These are phyloP conservation scores for Penicillium vulpinum DNA, from an alignment of 2,329 filamentous ascomycete genomes.

Conservation along the genomic window DNA sequence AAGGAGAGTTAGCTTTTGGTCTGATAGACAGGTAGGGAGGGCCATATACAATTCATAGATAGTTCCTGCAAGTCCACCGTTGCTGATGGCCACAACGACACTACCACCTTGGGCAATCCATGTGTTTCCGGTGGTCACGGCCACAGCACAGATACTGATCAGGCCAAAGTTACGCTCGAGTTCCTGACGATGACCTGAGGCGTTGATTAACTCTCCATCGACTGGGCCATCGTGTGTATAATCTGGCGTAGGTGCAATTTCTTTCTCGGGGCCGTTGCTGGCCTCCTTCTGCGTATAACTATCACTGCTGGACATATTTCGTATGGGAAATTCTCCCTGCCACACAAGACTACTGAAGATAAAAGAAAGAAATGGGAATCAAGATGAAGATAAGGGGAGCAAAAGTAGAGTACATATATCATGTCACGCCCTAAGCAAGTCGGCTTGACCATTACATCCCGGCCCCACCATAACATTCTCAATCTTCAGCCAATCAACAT, in stretches of 20 bases:
- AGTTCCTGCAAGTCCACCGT: conserved; percentile 63
- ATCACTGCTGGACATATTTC: neutral
- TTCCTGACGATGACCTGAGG: conserved; percentile 64
- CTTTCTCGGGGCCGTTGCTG: conserved; percentile 25
- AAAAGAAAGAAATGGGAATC: neutral
- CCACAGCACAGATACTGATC: conserved; percentile 59
- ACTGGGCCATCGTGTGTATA: conserved; percentile 12
- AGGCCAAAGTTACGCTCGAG: conserved; percentile 64
- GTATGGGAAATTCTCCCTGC: neutral
- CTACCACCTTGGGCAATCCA: conserved; percentile 66
- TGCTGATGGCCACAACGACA: conserved; percentile 57
- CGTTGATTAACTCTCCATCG: conserved; percentile 56
- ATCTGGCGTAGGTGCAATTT: conserved; percentile 27
- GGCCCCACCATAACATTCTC: neutral
- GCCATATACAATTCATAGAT: conserved; percentile 59
- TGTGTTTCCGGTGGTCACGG: conserved; percentile 64
- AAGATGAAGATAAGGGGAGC: neutral
- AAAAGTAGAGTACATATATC: neutral
- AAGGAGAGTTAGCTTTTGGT: conserved; percentile 17
- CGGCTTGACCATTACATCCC: neutral
- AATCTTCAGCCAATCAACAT: conserved; percentile 20
- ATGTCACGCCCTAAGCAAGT: conserved; percentile 3
- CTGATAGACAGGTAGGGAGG: neutral
- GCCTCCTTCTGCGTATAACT: neutral
- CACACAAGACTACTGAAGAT: no score